A percentile compares a stretch with the other conserved stretches of the same genome.
Conservation (phyloP, 2,329 filamentous ascomycete genomes). For the Rosellinia necatrix region DNA sequence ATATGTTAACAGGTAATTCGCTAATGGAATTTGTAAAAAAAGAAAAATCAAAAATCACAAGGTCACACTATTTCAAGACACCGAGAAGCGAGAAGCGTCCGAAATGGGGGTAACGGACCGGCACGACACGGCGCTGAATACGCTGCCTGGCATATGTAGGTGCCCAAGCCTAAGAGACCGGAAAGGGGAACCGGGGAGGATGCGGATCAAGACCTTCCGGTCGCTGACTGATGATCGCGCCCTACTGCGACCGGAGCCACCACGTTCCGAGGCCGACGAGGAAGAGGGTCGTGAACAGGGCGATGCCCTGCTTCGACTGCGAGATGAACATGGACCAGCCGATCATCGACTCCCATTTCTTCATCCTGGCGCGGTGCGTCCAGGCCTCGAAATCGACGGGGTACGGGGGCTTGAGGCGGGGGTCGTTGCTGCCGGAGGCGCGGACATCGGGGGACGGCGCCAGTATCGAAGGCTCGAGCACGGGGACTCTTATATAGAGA, state of each 20-base stretch:
- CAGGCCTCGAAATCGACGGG: slow-evolving; percentile 60
- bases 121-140: too few relatives aligned
- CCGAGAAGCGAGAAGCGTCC: too few relatives aligned
- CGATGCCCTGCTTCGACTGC: slow-evolving; percentile 56
- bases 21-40: too few relatives aligned
- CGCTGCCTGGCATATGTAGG: too few relatives aligned
- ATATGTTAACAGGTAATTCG: too few relatives aligned
- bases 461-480: slow-evolving; percentile 52
- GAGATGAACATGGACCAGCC: slow-evolving; percentile 61
- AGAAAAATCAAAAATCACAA: too few relatives aligned
- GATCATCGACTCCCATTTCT: slow-evolving; percentile 45
- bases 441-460: slow-evolving; percentile 36
- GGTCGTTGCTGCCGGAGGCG: slow-evolving; percentile 23
- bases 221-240: too few relatives aligned
- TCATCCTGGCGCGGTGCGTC: slow-evolving; percentile 49
- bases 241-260: slow-evolving; percentile 45
- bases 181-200: too few relatives aligned
- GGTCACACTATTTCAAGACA: too few relatives aligned
- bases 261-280: slow-evolving; percentile 50
- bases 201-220: too few relatives aligned
- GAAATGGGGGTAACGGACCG: too few relatives aligned
- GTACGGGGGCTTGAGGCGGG: slow-evolving; percentile 49
- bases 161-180: too few relatives aligned
- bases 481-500: slow-evolving; percentile 69
- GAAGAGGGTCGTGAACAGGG: slow-evolving; percentile 50